Evolutionary conservation across 176 grass and related monocot genomes (phyloP), one percentile per base, ranked within the genome.

Genomic region (Saccharum officinarum): DNA sequence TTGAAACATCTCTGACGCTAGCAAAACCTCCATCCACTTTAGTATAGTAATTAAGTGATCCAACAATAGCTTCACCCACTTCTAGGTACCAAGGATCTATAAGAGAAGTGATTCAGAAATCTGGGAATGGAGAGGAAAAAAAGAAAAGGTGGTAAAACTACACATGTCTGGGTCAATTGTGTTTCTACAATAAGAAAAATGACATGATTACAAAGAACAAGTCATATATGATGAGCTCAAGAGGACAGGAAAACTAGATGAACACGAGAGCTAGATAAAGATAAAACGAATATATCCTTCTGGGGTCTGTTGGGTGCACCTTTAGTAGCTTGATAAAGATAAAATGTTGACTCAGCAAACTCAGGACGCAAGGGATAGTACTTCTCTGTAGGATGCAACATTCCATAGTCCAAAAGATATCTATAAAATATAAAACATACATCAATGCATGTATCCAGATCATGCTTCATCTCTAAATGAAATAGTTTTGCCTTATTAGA

Each of bases 291-390:
- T 62, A 31, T 46, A 71, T 68, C 25, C 14, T 54, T 39, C 3
- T 7, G 10, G 34, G 63, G 10, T 84, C 4, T 86, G 10, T 71
- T 65, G n/a, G 46, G 44, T 65, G 26, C 36, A 92, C 96, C 96
- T 95, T 92, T 98, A 77, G 96, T 98, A 89, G 96, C 96, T 94
- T 98, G 96, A 80, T 98, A 98, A 92, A 98, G 96, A 88, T 94
- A 95, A 92, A 93, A 98, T 83, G 96, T 98, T 78, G 96, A 98
- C 80, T 98, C 96, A 47, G 93, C 96, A 92, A 98, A 86, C 83
- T 98, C 96, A 70, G 96, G 96, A 15, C 96, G 91, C 65, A 95
- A 90, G 38, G 96, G 96, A 84, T 98, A 98, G 57, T 98, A 98
- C 86, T 93, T 98, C 77, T 98, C 96, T 39, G 96, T 95, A 33